Base-by-base conservation (phyloP, 73 alveolate species). In the Symbiodinium natans region DNA sequence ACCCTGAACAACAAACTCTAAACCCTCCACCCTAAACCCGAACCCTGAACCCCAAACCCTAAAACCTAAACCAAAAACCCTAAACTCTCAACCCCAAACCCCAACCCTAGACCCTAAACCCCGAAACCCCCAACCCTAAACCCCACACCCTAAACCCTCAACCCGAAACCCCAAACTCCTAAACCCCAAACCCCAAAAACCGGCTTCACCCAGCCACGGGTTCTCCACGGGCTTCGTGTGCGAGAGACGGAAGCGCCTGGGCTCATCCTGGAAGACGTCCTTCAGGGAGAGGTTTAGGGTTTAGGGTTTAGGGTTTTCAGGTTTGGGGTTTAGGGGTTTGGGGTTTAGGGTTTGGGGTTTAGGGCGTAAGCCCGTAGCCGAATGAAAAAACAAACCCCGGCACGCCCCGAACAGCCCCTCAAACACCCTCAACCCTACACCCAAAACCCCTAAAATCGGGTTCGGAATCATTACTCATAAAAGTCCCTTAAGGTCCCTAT, bases 241-340 rank as follows among this genome's bases (percentile, higher is more conserved):
- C 5, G 93, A 85, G 63, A 85, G 93, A 39, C 54, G 52, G 80
- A 48, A 85, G 52, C 82, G 59, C 82, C 48, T 85, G 82, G 52
- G 52, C 54, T 85, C 93, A 21, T 85, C 82, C 36, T 38, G 33
- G 82, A 43, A 85, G 82, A 68, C 36, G 54, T 85, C 93, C 93
- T 85, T 11, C 41, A 8, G 13, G 0, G 13, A 9, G 42, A 6
- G 86, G 42, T 31, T 17, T 27, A 68, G 39, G 39, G n/a, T 21
- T 29, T 43, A 46, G 59, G 59, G 59, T 2, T 46, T 46, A 46
- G 59, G 59, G 59, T 46, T 46, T 46, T 13, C 1, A 21, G 59
- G 59, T 46, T 46, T 19, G 59, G 59, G 59, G 59, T 46, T 2
- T 46, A 1, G 59, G 59, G 59, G 59, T 13, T 46, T 46, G 17